Conservation (phyloP, 306 rosid genomes). For the Mucuna pruriens region DNA sequence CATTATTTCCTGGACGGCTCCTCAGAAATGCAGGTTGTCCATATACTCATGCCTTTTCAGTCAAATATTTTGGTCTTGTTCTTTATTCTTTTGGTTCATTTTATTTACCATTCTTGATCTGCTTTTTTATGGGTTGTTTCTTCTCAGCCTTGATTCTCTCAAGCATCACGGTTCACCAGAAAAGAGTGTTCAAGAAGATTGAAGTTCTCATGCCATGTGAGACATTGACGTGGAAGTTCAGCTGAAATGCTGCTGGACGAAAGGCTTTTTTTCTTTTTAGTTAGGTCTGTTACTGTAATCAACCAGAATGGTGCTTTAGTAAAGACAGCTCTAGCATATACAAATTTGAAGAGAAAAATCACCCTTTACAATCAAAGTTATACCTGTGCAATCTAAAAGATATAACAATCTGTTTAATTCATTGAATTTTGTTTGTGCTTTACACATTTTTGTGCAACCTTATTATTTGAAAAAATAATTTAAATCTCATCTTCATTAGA, state of each 20-base stretch:
- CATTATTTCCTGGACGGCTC: constrained; percentile 77
- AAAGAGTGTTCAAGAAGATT: constrained; percentile 41
- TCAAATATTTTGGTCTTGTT: constrained; percentile 17
- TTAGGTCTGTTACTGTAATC: constrained; percentile 3
- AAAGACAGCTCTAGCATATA: constrained; percentile 11
- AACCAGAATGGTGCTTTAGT: constrained; percentile 6
- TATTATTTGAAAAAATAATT: no score
- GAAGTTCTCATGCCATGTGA: constrained; percentile 24
- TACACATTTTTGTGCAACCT: constrained; percentile 7
- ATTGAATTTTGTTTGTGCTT: neutral
- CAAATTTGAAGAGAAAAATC: constrained; percentile 31
- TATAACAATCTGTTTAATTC: neutral
- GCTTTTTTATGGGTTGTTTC: constrained; percentile 26
- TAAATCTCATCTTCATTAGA: no score
- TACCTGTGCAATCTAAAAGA: neutral
- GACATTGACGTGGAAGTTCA: constrained; percentile 18
- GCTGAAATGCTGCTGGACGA: neutral
- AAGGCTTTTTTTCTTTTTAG: neutral
- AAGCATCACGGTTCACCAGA: constrained; percentile 40
- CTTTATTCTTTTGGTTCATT: neutral
- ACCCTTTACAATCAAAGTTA: neutral
- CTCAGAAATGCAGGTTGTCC: constrained; percentile 79
- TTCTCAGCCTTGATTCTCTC: constrained; percentile 62
- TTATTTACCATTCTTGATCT: constrained; percentile 14
- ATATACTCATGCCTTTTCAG: constrained; percentile 5